These are phyloP conservation scores for Globisporangium acanthophoron DNA, from an alignment of 352 stramenopile genomes.

Conservation along the genomic window DNA sequence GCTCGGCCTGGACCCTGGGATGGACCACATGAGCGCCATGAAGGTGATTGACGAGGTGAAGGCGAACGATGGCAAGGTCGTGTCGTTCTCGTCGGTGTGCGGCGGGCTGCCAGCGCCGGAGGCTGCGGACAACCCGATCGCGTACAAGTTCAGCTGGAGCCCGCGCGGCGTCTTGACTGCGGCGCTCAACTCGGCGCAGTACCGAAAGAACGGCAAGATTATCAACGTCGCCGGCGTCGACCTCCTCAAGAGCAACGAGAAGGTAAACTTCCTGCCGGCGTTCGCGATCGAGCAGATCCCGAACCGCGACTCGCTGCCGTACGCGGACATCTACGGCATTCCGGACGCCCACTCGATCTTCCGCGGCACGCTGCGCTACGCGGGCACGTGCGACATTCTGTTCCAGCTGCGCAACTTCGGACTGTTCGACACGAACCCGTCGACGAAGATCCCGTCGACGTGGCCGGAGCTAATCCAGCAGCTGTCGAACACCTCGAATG, in stretches of 20 bases:
- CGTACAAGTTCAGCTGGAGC: slow-evolving; percentile 98
- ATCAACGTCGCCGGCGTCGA: slow-evolving; percentile 85
- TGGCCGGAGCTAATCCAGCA: slow-evolving; percentile 85
- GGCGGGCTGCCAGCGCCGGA: slow-evolving; percentile 93
- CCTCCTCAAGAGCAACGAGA: slow-evolving; percentile 82
- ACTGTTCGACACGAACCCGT: slow-evolving; percentile 75
- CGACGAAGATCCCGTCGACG: slow-evolving; percentile 38
- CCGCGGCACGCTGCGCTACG: slow-evolving; percentile 93
- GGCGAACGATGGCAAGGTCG: slow-evolving; percentile 79
- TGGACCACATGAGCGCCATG: slow-evolving; percentile 97
- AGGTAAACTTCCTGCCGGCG: slow-evolving; percentile 83
- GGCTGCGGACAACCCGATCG: slow-evolving; percentile 93
- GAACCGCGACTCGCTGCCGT: slow-evolving; percentile 93
- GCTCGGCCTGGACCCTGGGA: slow-evolving; percentile 93
- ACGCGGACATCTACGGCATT: slow-evolving; percentile 94
- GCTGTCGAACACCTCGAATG: slow-evolving; percentile 30
- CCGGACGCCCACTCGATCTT: slow-evolving; percentile 89
- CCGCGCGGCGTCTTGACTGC: slow-evolving; percentile 93
- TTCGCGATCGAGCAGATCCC: slow-evolving; percentile 94
- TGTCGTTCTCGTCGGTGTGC: slow-evolving; percentile 93
- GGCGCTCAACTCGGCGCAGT: slow-evolving; percentile 88
- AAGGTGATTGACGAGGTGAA: slow-evolving; percentile 96
- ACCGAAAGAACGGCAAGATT: slow-evolving; percentile 78
- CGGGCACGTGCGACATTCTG: slow-evolving; percentile 89
- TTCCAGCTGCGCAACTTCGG: slow-evolving; percentile 89